Evolutionary conservation across 768 basidiomycete genomes (phyloP).

Genomic region (Suillus bovinus): DNA sequence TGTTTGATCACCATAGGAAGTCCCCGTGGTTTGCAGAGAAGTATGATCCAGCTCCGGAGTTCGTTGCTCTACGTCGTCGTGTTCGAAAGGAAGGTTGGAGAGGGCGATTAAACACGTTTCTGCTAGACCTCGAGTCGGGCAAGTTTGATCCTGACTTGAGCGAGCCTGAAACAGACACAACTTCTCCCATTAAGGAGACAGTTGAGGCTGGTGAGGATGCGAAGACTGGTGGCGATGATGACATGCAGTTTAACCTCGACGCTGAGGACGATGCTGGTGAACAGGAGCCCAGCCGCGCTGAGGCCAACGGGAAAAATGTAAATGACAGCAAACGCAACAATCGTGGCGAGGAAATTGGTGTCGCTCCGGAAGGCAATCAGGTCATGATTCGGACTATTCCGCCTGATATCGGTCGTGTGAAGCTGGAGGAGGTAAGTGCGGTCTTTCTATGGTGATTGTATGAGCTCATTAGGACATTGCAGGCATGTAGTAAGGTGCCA

Average conservation of each 20-base stretch:
- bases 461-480: constrained; percentile 11
- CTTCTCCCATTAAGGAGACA: constrained; percentile 55
- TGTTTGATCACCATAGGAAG: constrained; percentile 93
- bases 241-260: constrained; percentile 74
- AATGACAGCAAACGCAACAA: constrained; percentile 48
- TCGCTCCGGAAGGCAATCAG: constrained; percentile 78
- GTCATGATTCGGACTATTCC: constrained; percentile 96
- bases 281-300: constrained; percentile 52
- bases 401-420: constrained; percentile 86
- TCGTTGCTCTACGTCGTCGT: constrained; percentile 68
- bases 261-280: constrained; percentile 71
- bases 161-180: constrained; percentile 56
- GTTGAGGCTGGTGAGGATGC: constrained; percentile 48
- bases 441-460: constrained; percentile 5
- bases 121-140: constrained; percentile 80
- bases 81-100: constrained; percentile 86
- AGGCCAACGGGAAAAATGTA: constrained; percentile 56
- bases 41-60: constrained; percentile 80
- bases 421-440: constrained; percentile 79
- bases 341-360: constrained; percentile 71
- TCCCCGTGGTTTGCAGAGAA: constrained; percentile 98
- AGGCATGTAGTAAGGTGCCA: constrained; percentile 76
- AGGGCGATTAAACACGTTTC: constrained; percentile 67
- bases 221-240: constrained; percentile 62
- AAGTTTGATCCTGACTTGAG: constrained; percentile 79